phyloP scores from a whole-genome alignment of 306 rosid species.

The Gastrolobium villosum region DNA sequence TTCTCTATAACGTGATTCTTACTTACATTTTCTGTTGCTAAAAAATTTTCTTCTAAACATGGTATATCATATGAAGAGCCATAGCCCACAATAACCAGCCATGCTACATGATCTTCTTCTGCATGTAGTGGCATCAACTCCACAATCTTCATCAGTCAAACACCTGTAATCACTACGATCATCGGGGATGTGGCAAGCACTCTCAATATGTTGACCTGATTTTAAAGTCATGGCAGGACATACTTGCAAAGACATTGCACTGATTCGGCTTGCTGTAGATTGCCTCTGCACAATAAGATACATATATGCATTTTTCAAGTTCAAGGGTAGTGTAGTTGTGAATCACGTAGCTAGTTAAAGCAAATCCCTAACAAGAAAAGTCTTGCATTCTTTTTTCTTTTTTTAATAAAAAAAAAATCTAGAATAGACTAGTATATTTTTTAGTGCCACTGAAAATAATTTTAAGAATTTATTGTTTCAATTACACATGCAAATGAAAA shows the following conservation, averaged over 20 bases:
- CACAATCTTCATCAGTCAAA: slow-evolving; percentile 80
- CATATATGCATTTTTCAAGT: not conserved
- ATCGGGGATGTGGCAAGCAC: slow-evolving; percentile 86
- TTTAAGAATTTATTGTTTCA: not conserved
- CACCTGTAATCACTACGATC: slow-evolving; percentile 69
- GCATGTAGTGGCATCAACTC: slow-evolving; percentile 80
- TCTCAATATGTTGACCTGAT: slow-evolving; percentile 66
- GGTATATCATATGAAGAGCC: slow-evolving; percentile 68
- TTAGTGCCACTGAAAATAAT: not conserved
- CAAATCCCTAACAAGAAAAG: slow-evolving; percentile 19
- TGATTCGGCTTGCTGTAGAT: slow-evolving; percentile 50
- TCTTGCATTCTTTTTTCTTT: not conserved
- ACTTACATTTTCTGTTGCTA: slow-evolving; percentile 30
- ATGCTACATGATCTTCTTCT: slow-evolving; percentile 83
- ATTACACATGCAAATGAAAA: slow-evolving; percentile 10
- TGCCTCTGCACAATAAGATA: slow-evolving; percentile 61
- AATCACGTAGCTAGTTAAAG: not conserved
- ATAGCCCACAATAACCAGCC: slow-evolving; percentile 87
- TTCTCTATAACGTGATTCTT: slow-evolving; percentile 30
- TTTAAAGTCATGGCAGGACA: slow-evolving; percentile 75
- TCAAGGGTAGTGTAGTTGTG: not conserved
- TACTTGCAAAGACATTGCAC: slow-evolving; percentile 89
- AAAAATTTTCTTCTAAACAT: slow-evolving; percentile 9
- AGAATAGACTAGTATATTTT: not conserved
- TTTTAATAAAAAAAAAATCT: too few species aligned